Evolutionary conservation across 2,329 filamentous ascomycete genomes (phyloP).

Genomic region (Diplodia seriata): DNA sequence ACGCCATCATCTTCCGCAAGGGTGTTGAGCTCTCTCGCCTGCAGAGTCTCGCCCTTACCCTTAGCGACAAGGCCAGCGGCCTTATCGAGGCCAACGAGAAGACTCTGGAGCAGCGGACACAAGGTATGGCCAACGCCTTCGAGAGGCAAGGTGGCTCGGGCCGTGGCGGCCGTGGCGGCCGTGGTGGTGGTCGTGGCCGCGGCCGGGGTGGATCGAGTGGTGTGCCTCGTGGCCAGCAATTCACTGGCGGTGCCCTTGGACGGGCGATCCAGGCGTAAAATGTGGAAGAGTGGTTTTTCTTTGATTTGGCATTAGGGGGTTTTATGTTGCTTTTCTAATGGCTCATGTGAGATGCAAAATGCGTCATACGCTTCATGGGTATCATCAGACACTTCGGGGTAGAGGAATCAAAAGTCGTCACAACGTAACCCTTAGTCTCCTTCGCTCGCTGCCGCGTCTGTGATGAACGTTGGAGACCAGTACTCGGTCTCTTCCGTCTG

Average conservation of each 20-base stretch:
- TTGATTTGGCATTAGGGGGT: constrained; percentile 26
- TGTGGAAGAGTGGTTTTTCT: constrained; percentile 18
- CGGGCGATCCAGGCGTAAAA: constrained; percentile 57
- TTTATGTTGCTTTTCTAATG: constrained; percentile 32
- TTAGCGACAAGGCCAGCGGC: constrained; percentile 94
- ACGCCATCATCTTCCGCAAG: constrained; percentile 98
- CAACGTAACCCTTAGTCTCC: constrained; percentile 11
- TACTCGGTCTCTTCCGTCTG: constrained; percentile 90
- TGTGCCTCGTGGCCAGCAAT: constrained; percentile 74
- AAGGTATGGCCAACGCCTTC: constrained; percentile 94
- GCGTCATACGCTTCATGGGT: constrained; percentile 32
- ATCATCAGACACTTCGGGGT: constrained; percentile 25
- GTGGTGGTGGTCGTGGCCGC: constrained; percentile 68
- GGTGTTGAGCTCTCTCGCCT: constrained; percentile 96
- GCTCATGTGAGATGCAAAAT: constrained; percentile 32
- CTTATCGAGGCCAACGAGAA: constrained; percentile 98
- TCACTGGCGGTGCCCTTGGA: constrained; percentile 80
- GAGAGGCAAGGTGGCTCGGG: constrained; percentile 85
- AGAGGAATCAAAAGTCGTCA: constrained; percentile 30
- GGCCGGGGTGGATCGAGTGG: constrained; percentile 69
- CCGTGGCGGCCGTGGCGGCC: constrained; percentile 64
- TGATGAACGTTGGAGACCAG: constrained; percentile 83
- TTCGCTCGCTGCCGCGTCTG: constrained; percentile 35
- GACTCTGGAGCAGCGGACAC: constrained; percentile 94
- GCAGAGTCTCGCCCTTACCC: constrained; percentile 90